Conservation (phyloP, 768 basidiomycete genomes). For the Agrocybe pediades region DNA sequence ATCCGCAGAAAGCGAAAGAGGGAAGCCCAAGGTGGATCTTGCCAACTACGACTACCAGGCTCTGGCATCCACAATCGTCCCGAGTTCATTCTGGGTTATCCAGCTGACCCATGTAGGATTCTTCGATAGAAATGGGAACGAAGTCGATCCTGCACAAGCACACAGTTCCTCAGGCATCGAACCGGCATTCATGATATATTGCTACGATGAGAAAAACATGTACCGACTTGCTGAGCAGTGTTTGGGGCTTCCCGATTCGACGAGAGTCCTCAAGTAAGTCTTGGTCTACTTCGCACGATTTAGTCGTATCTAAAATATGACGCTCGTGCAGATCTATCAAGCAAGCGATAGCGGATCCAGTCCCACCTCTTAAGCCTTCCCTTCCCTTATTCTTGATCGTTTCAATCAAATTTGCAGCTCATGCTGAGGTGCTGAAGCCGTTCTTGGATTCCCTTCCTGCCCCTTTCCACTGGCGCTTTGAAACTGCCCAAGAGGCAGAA, state of each 20-base stretch:
- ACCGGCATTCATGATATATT: slow-evolving; percentile 27
- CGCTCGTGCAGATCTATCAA: slow-evolving; percentile 22
- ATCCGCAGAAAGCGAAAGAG: slow-evolving; percentile 11
- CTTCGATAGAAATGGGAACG: slow-evolving; percentile 17
- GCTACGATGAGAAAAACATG: slow-evolving; percentile 28
- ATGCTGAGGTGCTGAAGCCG: slow-evolving; percentile 27
- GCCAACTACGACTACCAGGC: slow-evolving; percentile 21
- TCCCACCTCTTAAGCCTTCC: slow-evolving; percentile 27
- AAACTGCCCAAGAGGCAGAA: slow-evolving; percentile 32
- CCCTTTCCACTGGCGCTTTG: slow-evolving; percentile 36
- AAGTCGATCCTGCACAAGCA: slow-evolving; percentile 14
- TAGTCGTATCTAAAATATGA: neutral
- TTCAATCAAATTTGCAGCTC: slow-evolving; percentile 29
- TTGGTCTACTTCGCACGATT: neutral
- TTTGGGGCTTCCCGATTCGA: slow-evolving; percentile 29
- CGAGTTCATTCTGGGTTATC: slow-evolving; percentile 33
- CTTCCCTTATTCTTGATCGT: slow-evolving; percentile 31
- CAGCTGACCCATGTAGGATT: slow-evolving; percentile 31
- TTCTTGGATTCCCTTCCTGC: slow-evolving; percentile 39
- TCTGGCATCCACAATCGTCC: slow-evolving; percentile 22
- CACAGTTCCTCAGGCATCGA: slow-evolving; percentile 16
- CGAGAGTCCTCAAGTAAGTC: slow-evolving; percentile 28
- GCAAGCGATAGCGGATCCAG: slow-evolving; percentile 30
- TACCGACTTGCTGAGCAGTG: slow-evolving; percentile 24
- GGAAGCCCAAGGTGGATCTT: slow-evolving; percentile 20